Percentiles rank a stretch among this genome's conserved stretches.
Evolutionary conservation across 352 stramenopile species (phyloP).

Genomic region (Pythium coloratum): DNA sequence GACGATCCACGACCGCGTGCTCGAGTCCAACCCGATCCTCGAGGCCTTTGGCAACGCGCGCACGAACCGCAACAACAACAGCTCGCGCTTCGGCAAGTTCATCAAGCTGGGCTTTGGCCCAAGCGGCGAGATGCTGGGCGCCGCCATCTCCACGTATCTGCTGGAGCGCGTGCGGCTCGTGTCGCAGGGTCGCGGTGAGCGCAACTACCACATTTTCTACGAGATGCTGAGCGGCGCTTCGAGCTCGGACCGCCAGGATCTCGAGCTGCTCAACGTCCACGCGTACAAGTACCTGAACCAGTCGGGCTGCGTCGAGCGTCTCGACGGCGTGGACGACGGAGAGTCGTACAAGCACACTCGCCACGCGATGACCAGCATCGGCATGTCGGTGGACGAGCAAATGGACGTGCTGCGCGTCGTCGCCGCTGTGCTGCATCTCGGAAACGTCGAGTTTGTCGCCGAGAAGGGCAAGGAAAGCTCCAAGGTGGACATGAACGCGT

Average conservation of each 20-base stretch:
- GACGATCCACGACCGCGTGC: slow-evolving; percentile 83
- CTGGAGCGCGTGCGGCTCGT: slow-evolving; percentile 96
- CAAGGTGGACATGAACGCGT: slow-evolving; percentile 55
- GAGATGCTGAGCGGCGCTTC: slow-evolving; percentile 89
- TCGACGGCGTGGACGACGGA: slow-evolving; percentile 79
- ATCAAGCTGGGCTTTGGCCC: slow-evolving; percentile 92
- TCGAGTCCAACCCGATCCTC: slow-evolving; percentile 95
- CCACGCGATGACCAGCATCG: slow-evolving; percentile 81
- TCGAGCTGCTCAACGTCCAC: slow-evolving; percentile 46
- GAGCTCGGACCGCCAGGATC: slow-evolving; percentile 44
- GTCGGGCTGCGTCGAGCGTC: slow-evolving; percentile 65
- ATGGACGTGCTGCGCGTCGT: slow-evolving; percentile 82
- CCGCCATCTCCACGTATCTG: slow-evolving; percentile 91
- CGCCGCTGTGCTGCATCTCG: slow-evolving; percentile 84
- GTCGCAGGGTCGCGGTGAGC: slow-evolving; percentile 91
- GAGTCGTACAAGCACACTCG: slow-evolving; percentile 75
- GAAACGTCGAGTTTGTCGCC: slow-evolving; percentile 79
- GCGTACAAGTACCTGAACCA: slow-evolving; percentile 88
- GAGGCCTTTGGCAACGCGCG: slow-evolving; percentile 95
- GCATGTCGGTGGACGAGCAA: slow-evolving; percentile 76
- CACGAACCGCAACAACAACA: slow-evolving; percentile 98
- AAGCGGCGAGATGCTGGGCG: slow-evolving; percentile 77
- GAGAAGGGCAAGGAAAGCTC: slow-evolving; percentile 72
- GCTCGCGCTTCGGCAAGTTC: slow-evolving; percentile 95
- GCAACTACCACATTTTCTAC: slow-evolving; percentile 99